Percentiles rank a stretch among this genome's conserved stretches.
Evolutionary conservation across 306 rosid genomes (phyloP).

Genomic region (Nissolia schottii): DNA sequence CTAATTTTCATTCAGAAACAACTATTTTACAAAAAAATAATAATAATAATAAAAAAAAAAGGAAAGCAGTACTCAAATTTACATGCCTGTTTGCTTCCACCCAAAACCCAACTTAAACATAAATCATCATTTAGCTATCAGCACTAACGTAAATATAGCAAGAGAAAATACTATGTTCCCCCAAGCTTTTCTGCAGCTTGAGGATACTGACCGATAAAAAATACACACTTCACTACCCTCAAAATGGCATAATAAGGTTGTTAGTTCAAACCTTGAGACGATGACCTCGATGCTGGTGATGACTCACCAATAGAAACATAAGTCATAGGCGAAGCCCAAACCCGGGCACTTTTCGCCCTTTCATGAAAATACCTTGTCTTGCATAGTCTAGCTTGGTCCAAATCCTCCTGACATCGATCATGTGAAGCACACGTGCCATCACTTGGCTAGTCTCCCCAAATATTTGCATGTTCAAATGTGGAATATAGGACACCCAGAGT

Average conservation of each 20-base stretch:
- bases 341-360: constrained; percentile 59
- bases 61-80: constrained; percentile 41
- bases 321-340: constrained; percentile 88
- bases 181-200: constrained; percentile 27
- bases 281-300: constrained; percentile 37
- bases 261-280: constrained; percentile 20
- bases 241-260: constrained; percentile 26
- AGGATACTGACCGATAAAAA: constrained; percentile 7
- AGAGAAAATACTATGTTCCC: constrained; percentile 18
- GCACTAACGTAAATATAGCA: neutral
- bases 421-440: constrained; percentile 46
- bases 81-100: constrained; percentile 50
- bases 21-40: constrained; percentile 43
- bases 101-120: constrained; percentile 35
- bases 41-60: no score
- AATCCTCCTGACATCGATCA: constrained; percentile 58
- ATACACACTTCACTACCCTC: constrained; percentile 35
- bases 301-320: constrained; percentile 66
- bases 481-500: constrained; percentile 43
- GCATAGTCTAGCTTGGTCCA: constrained; percentile 64
- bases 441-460: constrained; percentile 63
- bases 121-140: constrained; percentile 26
- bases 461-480: constrained; percentile 63
- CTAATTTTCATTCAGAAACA: constrained; percentile 7
- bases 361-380: constrained; percentile 65